These are phyloP conservation scores for Aspergillus sclerotialis DNA, from an alignment of 2,329 filamentous ascomycete species.

Conservation along the genomic window DNA sequence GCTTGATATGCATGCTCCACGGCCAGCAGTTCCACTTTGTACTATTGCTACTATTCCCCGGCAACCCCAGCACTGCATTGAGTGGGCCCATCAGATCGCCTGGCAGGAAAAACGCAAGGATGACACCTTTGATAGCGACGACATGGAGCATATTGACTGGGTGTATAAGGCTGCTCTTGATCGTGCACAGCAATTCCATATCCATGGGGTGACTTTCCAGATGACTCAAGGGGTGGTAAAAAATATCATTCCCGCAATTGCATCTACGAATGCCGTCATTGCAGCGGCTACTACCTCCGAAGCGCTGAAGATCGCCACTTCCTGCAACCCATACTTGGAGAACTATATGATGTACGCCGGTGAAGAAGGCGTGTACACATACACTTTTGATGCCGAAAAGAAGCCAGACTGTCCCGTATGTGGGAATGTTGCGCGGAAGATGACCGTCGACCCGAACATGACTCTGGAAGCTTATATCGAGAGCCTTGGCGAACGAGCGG, in stretches of 20 bases:
- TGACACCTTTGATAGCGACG: conserved; percentile 83
- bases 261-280: conserved; percentile 94
- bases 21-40: conserved; percentile 91
- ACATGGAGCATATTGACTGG: conserved; percentile 97
- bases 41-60: conserved; percentile 94
- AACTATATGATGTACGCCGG: conserved; percentile 99
- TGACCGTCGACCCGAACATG: conserved; percentile 61
- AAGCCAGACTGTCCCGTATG: conserved; percentile 95
- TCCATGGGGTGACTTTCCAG: conserved; percentile 85
- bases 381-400: conserved; percentile 91
- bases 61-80: conserved; percentile 95
- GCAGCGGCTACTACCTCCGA: conserved; percentile 95
- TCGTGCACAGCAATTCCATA: conserved; percentile 82
- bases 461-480: conserved; percentile 83
- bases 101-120: conserved; percentile 87
- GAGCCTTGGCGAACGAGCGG: conserved; percentile 71
- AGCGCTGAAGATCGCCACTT: conserved; percentile 86
- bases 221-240: conserved; percentile 97
- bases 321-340: conserved; percentile 70
- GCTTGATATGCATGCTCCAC: conserved; percentile 96
- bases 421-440: conserved; percentile 69
- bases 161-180: conserved; percentile 76
- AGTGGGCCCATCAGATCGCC: conserved; percentile 97
- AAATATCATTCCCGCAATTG: conserved; percentile 98
- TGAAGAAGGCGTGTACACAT: conserved; percentile 91